A percentile compares a stretch with the other conserved stretches of the same genome.
These are phyloP conservation scores for Tubosaeta brunneosetosa DNA, from an alignment of 768 basidiomycete species.

Conservation along the genomic window DNA sequence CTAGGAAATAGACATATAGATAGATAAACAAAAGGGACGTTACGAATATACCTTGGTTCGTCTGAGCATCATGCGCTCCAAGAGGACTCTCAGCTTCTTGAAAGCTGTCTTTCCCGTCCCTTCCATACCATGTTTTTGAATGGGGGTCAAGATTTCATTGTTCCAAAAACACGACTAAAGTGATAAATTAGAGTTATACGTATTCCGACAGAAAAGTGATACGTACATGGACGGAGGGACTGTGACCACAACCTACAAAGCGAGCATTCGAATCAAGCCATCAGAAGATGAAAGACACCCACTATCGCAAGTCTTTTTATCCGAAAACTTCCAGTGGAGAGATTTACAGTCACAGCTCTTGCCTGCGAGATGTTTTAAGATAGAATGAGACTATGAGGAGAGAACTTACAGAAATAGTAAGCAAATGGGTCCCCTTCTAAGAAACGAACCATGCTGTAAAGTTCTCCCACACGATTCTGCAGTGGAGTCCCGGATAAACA, in stretches of 20 bases:
- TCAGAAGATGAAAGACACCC: constrained; percentile 13
- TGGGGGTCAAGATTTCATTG: constrained; percentile 92
- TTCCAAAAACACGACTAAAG: constrained; percentile 92
- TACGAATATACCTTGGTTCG: constrained; percentile 61
- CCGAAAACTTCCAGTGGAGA: constrained; percentile 88
- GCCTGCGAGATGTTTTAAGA: constrained; percentile 39
- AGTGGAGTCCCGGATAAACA: constrained; percentile 95
- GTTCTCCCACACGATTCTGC: constrained; percentile 97
- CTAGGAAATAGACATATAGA: constrained; percentile 33
- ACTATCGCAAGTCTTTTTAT: constrained; percentile 84
- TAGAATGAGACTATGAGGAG: background rate
- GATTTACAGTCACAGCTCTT: constrained; percentile 93
- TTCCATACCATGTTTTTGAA: constrained; percentile 82
- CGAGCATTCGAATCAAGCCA: background rate
- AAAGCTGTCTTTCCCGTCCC: constrained; percentile 81
- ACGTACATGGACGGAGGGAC: constrained; percentile 76
- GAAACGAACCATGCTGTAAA: constrained; percentile 92
- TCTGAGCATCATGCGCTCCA: constrained; percentile 95
- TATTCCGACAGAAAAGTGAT: background rate
- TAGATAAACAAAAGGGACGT: background rate
- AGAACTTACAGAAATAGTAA: constrained; percentile 77
- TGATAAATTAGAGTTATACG: too few species aligned
- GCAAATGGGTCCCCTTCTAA: constrained; percentile 91
- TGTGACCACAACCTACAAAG: constrained; percentile 71
- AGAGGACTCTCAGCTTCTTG: constrained; percentile 83